Evolutionary conservation across 148 eudicot species (phyloP), one percentile per base, ranked within the genome.

Genomic region (Amaranthus hypochondriacus): DNA sequence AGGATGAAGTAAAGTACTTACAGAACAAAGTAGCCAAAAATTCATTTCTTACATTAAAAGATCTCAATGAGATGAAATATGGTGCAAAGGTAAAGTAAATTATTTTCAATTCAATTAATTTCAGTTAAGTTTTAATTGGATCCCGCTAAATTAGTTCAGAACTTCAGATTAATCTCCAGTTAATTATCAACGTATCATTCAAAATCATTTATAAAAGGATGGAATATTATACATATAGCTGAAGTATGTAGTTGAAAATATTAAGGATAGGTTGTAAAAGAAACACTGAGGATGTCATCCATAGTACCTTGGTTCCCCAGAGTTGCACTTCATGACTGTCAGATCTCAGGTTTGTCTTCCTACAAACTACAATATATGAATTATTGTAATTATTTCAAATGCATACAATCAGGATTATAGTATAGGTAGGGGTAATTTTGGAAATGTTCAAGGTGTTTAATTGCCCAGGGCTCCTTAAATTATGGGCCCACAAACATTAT

Each of bases 281-380:
- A 85, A 48, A 75, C 84, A 3, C 65, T 85, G 73, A 83, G 88
- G 74, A 83, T 83, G 88, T 86, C 86, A 49, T 85, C 88, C 8
- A 57, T 85, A 13, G 88, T 85, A 18, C 84, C 86, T 47, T 85
- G 88, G 88, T 76, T 85, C 56, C 88, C 88, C 56, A 83, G 88
- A 78, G 78, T 78, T 48, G 78, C 86, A 13, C 78, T 83, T 47
- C 74, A 71, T 55, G 86, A 83, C 50, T 78, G 81, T 69, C 78
- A 75, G 6, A 80, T 85, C 21, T 78, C 73, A 78, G 88, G 88
- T 85, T 69, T 48, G 81, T 53, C 28, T 69, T 44, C 55, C 21
- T 8, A 10, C 46, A 5, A 54, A 1, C 14, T 49, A 68, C 48
- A 0, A 12, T 9, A 6, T 0, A 28, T 28, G 39, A 28, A 28